These are phyloP conservation scores for Malassezia furfur DNA, from an alignment of 1,284 basidiomycete genomes.

Conservation along the genomic window DNA sequence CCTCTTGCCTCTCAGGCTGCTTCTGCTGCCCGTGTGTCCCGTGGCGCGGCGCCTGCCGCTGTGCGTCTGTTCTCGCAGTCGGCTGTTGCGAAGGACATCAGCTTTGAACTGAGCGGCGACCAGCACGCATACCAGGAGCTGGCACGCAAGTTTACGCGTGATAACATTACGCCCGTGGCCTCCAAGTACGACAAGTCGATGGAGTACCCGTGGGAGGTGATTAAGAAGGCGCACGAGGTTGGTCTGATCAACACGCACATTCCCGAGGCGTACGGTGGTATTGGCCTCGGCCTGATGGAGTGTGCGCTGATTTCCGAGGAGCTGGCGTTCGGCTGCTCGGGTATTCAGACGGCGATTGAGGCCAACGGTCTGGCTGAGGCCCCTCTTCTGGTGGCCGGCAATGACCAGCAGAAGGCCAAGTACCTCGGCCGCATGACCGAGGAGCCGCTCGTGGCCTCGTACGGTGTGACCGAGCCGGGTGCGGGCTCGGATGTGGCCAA, in stretches of 20 bases:
- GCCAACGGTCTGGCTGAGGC: conserved; percentile 54
- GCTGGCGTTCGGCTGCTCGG: conserved; percentile 54
- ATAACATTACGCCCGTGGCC: conserved; percentile 53
- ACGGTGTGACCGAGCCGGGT: conserved; percentile 54
- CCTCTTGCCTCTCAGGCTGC: background rate
- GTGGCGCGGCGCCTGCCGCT: background rate
- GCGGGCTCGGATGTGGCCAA: conserved; percentile 55
- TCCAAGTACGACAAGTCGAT: conserved; percentile 48
- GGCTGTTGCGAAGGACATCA: conserved; percentile 7
- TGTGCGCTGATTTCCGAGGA: conserved; percentile 53
- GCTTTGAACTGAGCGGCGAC: conserved; percentile 48
- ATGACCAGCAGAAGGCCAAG: conserved; percentile 53
- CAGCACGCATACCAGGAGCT: conserved; percentile 51
- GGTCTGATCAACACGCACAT: conserved; percentile 45
- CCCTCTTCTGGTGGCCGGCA: conserved; percentile 53
- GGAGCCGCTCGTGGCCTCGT: conserved; percentile 55
- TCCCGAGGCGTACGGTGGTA: conserved; percentile 53
- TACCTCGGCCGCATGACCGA: conserved; percentile 56
- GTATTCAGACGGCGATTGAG: conserved; percentile 53
- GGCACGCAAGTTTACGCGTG: conserved; percentile 51
- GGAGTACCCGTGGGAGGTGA: conserved; percentile 53
- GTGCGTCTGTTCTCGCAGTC: conserved; percentile 14
- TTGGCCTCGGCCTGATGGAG: conserved; percentile 52
- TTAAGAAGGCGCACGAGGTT: conserved; percentile 53
- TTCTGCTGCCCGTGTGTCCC: background rate